Conservation (phyloP, 495 filamentous ascomycete species). For the Terfezia boudieri region DNA sequence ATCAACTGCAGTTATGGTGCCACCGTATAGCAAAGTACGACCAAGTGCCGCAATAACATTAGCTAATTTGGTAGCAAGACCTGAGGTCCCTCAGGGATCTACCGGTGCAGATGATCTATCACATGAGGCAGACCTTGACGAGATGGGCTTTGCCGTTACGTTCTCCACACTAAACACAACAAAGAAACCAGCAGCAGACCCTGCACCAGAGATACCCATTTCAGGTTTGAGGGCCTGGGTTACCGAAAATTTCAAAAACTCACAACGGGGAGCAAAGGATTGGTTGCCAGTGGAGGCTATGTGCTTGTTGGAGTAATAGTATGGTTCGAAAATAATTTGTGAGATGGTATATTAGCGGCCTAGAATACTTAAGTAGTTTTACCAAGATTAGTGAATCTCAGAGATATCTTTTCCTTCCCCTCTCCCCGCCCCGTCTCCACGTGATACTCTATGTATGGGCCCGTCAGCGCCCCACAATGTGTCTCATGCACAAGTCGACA, state of each 20-base stretch:
- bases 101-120: slow-evolving; percentile 45
- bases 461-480: too few species aligned
- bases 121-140: slow-evolving; percentile 66
- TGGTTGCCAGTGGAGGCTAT: background rate
- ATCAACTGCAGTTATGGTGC: slow-evolving; percentile 52
- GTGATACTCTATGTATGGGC: too few species aligned
- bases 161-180: slow-evolving; percentile 85
- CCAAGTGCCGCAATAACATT: slow-evolving; percentile 63
- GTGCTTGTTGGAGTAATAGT: background rate
- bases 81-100: slow-evolving; percentile 47
- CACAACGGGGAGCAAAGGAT: background rate
- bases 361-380: too few species aligned
- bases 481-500: too few species aligned
- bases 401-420: too few species aligned
- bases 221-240: background rate
- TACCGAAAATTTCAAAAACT: background rate
- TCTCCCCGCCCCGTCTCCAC: too few species aligned
- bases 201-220: background rate
- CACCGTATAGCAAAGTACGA: slow-evolving; percentile 69
- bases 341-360: too few species aligned
- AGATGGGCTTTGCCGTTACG: slow-evolving; percentile 78
- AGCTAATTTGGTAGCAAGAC: slow-evolving; percentile 50
- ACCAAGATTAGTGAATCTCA: too few species aligned
- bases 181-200: slow-evolving; percentile 27
- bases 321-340: background rate